A percentile compares a stretch with the other conserved stretches of the same genome.
Evolutionary conservation across 1,284 basidiomycete genomes (phyloP).

Genomic region (Puccinia novopanici): DNA sequence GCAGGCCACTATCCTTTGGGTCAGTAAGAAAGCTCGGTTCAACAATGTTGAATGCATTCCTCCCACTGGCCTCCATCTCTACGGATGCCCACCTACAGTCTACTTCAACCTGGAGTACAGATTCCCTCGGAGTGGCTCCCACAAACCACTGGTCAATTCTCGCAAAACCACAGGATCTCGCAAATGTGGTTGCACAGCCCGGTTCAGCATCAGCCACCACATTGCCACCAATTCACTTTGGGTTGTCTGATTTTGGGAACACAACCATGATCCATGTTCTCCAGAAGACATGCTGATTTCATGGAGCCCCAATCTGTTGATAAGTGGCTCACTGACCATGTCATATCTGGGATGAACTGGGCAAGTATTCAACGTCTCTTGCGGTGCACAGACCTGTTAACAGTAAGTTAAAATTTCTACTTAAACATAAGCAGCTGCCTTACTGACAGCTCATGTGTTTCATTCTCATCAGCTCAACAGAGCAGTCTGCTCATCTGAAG

Average conservation of each 20-base stretch:
- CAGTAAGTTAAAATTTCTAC: too few species aligned
- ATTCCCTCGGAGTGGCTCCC: not conserved
- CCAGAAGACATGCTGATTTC: not conserved
- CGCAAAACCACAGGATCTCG: too few species aligned
- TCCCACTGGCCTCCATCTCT: too few species aligned
- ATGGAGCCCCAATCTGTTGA: not conserved
- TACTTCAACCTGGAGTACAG: not conserved
- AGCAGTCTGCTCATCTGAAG: too few species aligned
- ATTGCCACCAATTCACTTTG: not conserved
- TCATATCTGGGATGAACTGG: not conserved
- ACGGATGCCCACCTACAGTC: not conserved
- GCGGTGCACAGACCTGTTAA: not conserved
- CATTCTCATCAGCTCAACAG: too few species aligned
- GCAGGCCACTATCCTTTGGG: not conserved
- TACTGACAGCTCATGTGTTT: too few species aligned
- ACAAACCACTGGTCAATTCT: not conserved
- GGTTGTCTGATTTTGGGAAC: conserved; percentile 5
- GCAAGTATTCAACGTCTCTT: not conserved
- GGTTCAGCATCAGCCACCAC: not conserved
- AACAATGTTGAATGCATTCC: too few species aligned
- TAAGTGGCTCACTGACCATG: not conserved
- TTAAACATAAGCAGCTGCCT: not conserved
- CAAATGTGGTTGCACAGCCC: not conserved
- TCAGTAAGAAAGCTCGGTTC: not conserved
- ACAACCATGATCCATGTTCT: not conserved